Conservation (phyloP, 805 yeast genomes). For the Suhomyces emberorum region DNA sequence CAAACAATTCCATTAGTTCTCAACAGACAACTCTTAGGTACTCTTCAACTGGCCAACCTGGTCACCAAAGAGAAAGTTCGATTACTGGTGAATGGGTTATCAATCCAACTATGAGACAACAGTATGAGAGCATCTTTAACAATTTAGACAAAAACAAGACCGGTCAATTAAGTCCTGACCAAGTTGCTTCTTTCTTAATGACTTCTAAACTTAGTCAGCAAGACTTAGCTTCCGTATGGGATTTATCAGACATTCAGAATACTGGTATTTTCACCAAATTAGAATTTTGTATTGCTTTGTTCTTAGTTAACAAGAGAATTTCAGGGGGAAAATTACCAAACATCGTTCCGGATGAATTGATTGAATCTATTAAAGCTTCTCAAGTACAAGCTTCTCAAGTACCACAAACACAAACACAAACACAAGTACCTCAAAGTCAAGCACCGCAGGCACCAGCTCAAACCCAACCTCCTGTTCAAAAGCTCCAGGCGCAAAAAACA, state of each 20-base stretch:
- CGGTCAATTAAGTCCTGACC: conserved; percentile 69
- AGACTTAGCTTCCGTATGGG: conserved; percentile 89
- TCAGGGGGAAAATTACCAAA: conserved; percentile 78
- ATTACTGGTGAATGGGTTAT: conserved; percentile 59
- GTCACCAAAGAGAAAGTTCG: conserved; percentile 9
- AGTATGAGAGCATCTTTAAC: conserved; percentile 77
- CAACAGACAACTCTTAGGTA: conserved; percentile 36
- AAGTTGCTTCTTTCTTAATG: conserved; percentile 84
- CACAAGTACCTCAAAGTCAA: conserved; percentile 4
- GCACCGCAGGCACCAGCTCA: conserved; percentile 1
- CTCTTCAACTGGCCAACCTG: conserved; percentile 10
- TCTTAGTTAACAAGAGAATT: conserved; percentile 78
- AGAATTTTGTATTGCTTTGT: conserved; percentile 94
- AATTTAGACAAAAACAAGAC: conserved; percentile 62
- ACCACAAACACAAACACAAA: conserved; percentile 9
- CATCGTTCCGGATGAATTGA: conserved; percentile 65
- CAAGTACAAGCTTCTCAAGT: conserved; percentile 10
- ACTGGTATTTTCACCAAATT: conserved; percentile 74
- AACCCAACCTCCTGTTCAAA: background rate
- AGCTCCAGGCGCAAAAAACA: conserved; percentile 37
- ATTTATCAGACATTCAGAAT: conserved; percentile 84
- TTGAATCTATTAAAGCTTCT: conserved; percentile 26
- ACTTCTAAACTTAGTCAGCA: conserved; percentile 85
- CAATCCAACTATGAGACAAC: conserved; percentile 64
- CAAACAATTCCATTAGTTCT: conserved; percentile 30